Conservation (phyloP, 2,329 filamentous ascomycete species). For the Exserohilum rostratum region DNA sequence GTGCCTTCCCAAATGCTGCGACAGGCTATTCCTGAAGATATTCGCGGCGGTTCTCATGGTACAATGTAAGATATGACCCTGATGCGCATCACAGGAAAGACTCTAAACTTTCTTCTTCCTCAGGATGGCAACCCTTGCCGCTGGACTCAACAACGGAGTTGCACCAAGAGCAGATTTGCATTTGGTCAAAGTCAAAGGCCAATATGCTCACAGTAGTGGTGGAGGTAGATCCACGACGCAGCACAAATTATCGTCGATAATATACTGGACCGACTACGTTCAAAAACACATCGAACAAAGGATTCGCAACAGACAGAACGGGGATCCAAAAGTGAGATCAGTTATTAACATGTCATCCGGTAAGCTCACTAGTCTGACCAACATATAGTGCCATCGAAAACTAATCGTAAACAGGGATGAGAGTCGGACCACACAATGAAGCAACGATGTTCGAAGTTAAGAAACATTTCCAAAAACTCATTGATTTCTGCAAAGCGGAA, state of each 20-base stretch:
- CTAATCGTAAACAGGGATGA: too few relatives aligned
- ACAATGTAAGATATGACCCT: neutral
- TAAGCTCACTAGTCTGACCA: too few relatives aligned
- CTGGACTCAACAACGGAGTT: neutral
- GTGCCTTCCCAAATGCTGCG: neutral
- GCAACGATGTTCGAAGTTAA: too few relatives aligned
- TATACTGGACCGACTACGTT: neutral
- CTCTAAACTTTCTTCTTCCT: neutral
- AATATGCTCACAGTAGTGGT: neutral
- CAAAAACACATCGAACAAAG: neutral
- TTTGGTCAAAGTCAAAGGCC: neutral
- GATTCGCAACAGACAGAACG: neutral
- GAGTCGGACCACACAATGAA: too few relatives aligned
- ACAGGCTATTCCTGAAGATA: neutral
- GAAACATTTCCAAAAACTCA: neutral
- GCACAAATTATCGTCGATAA: neutral
- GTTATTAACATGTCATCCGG: slow-evolving; percentile 21
- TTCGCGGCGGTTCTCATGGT: neutral
- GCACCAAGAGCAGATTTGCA: neutral
- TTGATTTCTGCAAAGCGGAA: neutral
- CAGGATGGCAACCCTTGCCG: neutral
- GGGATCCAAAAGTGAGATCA: slow-evolving; percentile 3
- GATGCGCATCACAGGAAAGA: neutral
- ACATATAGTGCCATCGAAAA: too few relatives aligned
- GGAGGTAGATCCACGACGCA: neutral